Conservation (phyloP, 1,284 basidiomycete genomes). For the Irpex sp. region DNA sequence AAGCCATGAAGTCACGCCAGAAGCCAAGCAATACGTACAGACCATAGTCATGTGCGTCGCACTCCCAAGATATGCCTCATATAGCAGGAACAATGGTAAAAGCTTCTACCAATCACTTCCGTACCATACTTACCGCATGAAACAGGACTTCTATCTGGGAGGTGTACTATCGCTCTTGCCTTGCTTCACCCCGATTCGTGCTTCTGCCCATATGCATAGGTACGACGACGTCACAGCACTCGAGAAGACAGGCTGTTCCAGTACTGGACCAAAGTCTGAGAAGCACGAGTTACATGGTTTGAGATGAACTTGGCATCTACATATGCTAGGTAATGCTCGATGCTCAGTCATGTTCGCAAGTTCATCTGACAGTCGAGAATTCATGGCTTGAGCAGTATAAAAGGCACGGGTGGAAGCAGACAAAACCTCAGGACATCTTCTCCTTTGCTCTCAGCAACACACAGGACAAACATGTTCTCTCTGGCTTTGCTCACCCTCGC, state of each 20-base stretch:
- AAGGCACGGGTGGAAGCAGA: not conserved
- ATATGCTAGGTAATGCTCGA: too few relatives aligned
- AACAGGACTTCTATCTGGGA: not conserved
- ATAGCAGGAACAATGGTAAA: not conserved
- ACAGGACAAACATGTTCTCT: conserved; percentile 13
- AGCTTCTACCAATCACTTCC: not conserved
- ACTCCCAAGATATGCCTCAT: not conserved
- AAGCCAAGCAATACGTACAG: not conserved
- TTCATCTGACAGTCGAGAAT: not conserved
- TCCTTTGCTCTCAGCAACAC: not conserved
- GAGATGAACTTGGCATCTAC: not conserved
- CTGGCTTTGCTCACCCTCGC: conserved; percentile 15
- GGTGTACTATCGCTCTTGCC: not conserved
- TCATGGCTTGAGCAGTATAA: not conserved
- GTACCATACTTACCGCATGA: not conserved
- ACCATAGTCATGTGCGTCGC: not conserved
- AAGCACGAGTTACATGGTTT: not conserved
- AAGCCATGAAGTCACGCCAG: not conserved
- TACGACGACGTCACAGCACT: not conserved
- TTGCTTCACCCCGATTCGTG: not conserved
- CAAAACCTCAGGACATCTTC: not conserved
- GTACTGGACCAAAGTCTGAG: not conserved
- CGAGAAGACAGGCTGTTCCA: not conserved
- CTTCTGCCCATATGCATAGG: not conserved
- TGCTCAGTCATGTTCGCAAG: not conserved